Base-by-base conservation (phyloP, 2,329 filamentous ascomycete species). In the Tolypocladium inflatum region DNA sequence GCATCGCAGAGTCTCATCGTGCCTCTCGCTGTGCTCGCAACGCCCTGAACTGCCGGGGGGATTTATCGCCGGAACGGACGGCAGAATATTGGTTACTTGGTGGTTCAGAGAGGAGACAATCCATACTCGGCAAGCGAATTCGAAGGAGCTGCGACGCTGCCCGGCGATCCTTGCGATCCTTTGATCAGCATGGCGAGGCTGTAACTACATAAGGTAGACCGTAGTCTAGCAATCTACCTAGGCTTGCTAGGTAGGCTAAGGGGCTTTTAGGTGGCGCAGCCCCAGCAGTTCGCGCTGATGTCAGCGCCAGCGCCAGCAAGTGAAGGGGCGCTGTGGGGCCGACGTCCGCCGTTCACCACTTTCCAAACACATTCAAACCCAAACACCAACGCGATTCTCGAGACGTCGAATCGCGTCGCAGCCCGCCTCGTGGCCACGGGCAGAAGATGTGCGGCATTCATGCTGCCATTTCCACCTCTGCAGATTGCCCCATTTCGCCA, bases 371-470 rank as follows among this genome's bases (percentile, higher is more conserved):
- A 35, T 19, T 19, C 11, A 33, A 9, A 33, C 30, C 30, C 5
- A 35, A 51, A 21, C 26, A 51, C 48, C 26, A 35, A 21, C 30
- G 1, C 3, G 10, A 11, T n/a, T 35, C 9, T 35, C 48, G 5
- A 45, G 15, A 62, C 65, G 59, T 61, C 58, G 54, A 65, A 52
- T 17, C 21, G 13, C 35, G 43, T 23, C 55, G 23, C 35, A 17
- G 41, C 26, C 33, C 30, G 48, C 30, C 2, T n/a, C 55, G 11
- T 45, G 4, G 41, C 39, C 30, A 42, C 23, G 26, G 54, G 33
- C 37, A 37, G 26, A 63, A 30, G 61, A 86, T 87, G 84, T 87
- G 84, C 68, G 84, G 84, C 61, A 86, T 86, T 56, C 77, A 85
- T 67, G 78, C 74, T 41, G 70, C 73, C 45, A 74, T 86, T 56